Conservation (phyloP, 148 eudicot genomes). For the Bassia scoparia region DNA sequence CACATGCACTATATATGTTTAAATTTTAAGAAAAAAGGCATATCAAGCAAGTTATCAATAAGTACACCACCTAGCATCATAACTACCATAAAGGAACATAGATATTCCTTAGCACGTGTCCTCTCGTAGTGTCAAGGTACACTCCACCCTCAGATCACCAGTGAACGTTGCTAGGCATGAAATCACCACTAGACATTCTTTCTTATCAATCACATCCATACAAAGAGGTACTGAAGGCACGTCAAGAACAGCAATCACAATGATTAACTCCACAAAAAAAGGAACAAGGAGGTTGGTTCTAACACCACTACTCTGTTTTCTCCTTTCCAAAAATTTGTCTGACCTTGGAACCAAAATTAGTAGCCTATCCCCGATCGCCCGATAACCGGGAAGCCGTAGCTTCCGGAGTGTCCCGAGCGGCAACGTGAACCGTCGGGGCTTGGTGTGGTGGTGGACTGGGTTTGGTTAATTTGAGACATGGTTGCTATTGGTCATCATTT, state of each 20-base stretch:
- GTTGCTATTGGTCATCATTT: conserved; percentile 16
- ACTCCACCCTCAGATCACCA: conserved; percentile 66
- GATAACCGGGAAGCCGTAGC: conserved; percentile 68
- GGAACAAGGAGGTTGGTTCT: conserved; percentile 81
- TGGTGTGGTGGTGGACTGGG: conserved; percentile 18
- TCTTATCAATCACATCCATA: conserved; percentile 76
- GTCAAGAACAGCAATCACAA: conserved; percentile 67
- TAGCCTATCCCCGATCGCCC: conserved; percentile 71
- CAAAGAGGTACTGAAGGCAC: conserved; percentile 62
- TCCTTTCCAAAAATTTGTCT: conserved; percentile 61
- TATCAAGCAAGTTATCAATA: too few relatives aligned
- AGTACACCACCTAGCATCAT: too few relatives aligned
- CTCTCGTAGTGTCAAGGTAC: conserved; percentile 72
- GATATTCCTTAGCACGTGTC: conserved; percentile 47
- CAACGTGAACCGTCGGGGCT: conserved; percentile 9
- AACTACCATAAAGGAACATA: too few relatives aligned
- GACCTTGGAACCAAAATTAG: conserved; percentile 81
- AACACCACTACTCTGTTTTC: conserved; percentile 71
- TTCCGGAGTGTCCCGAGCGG: conserved; percentile 55
- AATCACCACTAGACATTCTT: conserved; percentile 74
- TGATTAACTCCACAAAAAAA: conserved; percentile 64
- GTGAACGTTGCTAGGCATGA: conserved; percentile 80
- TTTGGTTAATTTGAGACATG: conserved; percentile 17
- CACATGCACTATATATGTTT: too few relatives aligned
- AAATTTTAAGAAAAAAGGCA: too few relatives aligned